phyloP scores from a whole-genome alignment of 192 early-diverging fungal genomes.

The Thamnidium elegans region DNA sequence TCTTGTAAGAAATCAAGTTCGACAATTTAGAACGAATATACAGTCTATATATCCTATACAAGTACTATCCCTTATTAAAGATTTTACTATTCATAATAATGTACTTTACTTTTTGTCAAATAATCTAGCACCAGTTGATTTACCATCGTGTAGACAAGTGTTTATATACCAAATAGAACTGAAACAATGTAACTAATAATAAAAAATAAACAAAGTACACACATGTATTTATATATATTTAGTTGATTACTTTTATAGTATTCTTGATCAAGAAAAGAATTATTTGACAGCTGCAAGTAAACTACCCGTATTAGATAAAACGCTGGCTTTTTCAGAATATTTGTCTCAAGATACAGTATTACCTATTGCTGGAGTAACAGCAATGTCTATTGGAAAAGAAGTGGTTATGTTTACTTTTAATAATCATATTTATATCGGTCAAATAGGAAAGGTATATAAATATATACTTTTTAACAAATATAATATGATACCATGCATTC shows the following conservation, averaged over 20 bases:
- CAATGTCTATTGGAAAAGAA: background rate
- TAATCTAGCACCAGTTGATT: conserved; percentile 3
- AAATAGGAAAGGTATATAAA: conserved; percentile 24
- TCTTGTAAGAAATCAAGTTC: conserved; percentile 52
- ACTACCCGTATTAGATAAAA: background rate
- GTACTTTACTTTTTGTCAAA: conserved; percentile 53
- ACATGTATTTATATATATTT: background rate
- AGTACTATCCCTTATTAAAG: conserved; percentile 40
- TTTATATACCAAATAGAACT: conserved; percentile 32
- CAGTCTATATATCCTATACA: conserved; percentile 38
- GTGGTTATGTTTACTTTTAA: conserved; percentile 37
- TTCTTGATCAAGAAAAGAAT: background rate
- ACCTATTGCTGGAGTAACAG: background rate
- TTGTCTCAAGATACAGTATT: background rate
- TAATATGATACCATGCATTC: too few species aligned
- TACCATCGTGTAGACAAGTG: conserved; percentile 10
- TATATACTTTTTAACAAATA: background rate
- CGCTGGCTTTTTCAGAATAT: background rate
- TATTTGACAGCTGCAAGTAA: background rate
- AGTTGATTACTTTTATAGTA: too few species aligned
- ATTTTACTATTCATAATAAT: conserved; percentile 54
- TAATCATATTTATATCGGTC: conserved; percentile 37
- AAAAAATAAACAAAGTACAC: background rate
- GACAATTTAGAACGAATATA: conserved; percentile 44
- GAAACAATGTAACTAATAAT: background rate